Conservation (phyloP, 148 eudicot species). For the Camellia japonica region DNA sequence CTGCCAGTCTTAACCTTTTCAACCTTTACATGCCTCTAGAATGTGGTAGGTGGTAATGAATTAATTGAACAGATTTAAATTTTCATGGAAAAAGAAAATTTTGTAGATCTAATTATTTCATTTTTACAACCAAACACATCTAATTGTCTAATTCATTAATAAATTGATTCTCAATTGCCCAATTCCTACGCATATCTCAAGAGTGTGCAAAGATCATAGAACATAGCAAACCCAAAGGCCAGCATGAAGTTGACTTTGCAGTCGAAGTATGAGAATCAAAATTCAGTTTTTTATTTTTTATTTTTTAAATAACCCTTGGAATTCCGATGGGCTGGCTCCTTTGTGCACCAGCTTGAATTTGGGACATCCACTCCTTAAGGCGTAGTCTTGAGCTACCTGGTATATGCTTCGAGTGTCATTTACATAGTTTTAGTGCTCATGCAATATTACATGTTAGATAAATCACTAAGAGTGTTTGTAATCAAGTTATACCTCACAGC, state of each 20-base stretch:
- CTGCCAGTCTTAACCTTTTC: too few relatives aligned
- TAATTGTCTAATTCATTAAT: too few relatives aligned
- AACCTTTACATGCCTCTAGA: too few relatives aligned
- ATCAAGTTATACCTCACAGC: background rate
- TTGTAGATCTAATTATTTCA: too few relatives aligned
- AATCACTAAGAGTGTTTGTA: background rate
- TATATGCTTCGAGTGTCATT: background rate
- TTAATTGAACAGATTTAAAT: too few relatives aligned
- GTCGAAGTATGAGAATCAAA: background rate
- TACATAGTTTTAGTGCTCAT: background rate
- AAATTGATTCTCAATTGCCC: background rate
- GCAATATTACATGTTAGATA: background rate
- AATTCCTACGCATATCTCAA: background rate
- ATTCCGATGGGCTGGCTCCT: background rate
- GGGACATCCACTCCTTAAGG: background rate
- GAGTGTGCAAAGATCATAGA: background rate
- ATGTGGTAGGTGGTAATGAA: too few relatives aligned
- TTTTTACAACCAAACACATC: too few relatives aligned
- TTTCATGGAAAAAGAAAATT: too few relatives aligned
- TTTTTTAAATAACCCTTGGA: background rate
- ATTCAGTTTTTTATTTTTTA: background rate
- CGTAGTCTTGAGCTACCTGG: background rate
- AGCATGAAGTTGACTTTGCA: background rate
- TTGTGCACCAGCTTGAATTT: background rate
- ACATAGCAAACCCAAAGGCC: background rate